Base-by-base conservation (phyloP, 805 yeast genomes). In the Cyberlindnera petersonii region DNA sequence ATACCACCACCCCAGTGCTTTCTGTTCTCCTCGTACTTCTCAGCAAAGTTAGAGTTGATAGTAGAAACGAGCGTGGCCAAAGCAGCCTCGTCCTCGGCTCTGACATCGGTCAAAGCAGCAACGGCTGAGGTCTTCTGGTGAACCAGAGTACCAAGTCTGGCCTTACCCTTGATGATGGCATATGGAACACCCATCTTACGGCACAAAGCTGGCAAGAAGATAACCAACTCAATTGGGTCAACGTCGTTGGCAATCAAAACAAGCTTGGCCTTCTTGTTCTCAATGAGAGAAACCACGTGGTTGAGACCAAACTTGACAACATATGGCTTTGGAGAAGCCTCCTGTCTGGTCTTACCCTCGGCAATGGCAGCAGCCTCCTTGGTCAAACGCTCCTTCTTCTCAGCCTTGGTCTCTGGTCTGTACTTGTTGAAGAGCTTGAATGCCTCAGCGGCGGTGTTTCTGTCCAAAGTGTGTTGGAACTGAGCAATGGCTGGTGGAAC, bases 1-100 rank as follows among this genome's bases (percentile, higher is more conserved):
- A 87, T 66, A 79, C 98, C 98, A 79, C 98, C 98, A 79, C 98
- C 98, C 98, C 98, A 91, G 83, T 87, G 95, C 76, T 86, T 88
- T 81, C 94, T 91, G 67, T 77, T 65, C 60, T 93, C 97, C 65
- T 91, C 97, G 84, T 82, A 86, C 74, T 87, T 86, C 67, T 86
- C 95, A 60, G 72, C 69, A 74, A 83, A 91, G 93, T 87, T 88
- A 57, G 95, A 82, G 74, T 87, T 81, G 71, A 91, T 79, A 63
- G 98, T 83, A 44, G 96, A 83, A 18, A 32, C 43, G 64, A 91
- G 79, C 69, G 86, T 85, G 56, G 97, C 89, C 62, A 91, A 81
- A 64, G 86, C 88, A 65, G 96, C 79, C 75, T 87, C 93, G 71
- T 91, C 98, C 70, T 86, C 97, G 49, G 95, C 71, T 64, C 74